phyloP scores from a whole-genome alignment of 1,139 yeast genomes.

The Debaryomyces nepalensis region DNA sequence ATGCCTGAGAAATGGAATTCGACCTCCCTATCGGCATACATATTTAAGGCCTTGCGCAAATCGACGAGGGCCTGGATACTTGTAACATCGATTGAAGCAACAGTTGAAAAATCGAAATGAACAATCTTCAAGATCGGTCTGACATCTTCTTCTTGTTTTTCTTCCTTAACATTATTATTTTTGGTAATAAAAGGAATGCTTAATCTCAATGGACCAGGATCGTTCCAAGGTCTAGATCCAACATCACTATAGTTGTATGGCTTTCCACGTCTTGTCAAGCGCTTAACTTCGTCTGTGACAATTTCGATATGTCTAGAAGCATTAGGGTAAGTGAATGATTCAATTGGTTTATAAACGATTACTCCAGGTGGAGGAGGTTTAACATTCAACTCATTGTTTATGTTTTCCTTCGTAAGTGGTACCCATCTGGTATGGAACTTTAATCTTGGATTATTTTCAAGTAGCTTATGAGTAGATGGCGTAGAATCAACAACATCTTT shows the following conservation, averaged over 20 bases:
- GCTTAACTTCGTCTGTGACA: conserved; percentile 70
- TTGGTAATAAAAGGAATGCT: conserved; percentile 36
- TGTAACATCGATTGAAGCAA: conserved; percentile 76
- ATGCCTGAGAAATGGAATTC: conserved; percentile 91
- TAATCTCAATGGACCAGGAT: conserved; percentile 70
- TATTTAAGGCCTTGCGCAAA: conserved; percentile 69
- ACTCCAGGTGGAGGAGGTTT: conserved; percentile 91
- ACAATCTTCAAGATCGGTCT: conserved; percentile 73
- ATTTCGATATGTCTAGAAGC: conserved; percentile 73
- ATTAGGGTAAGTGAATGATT: conserved; percentile 81
- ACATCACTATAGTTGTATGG: conserved; percentile 47
- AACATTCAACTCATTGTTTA: conserved; percentile 64
- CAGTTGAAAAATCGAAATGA: conserved; percentile 81
- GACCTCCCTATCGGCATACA: conserved; percentile 80
- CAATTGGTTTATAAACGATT: conserved; percentile 80
- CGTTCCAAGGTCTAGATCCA: conserved; percentile 90
- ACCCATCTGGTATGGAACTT: conserved; percentile 78
- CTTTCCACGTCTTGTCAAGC: conserved; percentile 64
- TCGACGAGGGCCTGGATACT: conserved; percentile 81
- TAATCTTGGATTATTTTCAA: conserved; percentile 34
- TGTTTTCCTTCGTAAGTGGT: conserved; percentile 60
- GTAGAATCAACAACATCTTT: conserved; percentile 19
- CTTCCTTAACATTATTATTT: conserved; percentile 16
- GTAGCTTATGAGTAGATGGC: conserved; percentile 29
- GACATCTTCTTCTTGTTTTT: conserved; percentile 35